phyloP scores from a whole-genome alignment of 2,329 filamentous ascomycete genomes.

The Venturiaceae sp. region DNA sequence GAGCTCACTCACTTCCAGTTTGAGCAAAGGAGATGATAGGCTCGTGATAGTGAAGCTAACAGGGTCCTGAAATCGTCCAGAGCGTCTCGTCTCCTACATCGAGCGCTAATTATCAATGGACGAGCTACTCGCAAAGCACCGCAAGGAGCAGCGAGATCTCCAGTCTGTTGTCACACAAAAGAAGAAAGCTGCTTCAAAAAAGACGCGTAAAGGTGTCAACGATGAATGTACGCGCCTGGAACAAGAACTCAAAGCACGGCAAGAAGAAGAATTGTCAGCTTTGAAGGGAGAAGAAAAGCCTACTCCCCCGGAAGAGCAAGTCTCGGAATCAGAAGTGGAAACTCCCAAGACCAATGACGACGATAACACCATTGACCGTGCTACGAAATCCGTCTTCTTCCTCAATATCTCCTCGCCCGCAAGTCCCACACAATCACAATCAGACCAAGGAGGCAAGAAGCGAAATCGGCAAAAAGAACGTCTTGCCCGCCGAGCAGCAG shows the following conservation, averaged over 20 bases:
- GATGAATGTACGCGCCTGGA: constrained; percentile 54
- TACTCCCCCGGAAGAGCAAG: constrained; percentile 2
- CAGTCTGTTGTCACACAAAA: constrained; percentile 82
- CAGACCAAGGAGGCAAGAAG: constrained; percentile 25
- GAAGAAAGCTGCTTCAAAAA: constrained; percentile 93
- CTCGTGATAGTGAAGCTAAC: no score
- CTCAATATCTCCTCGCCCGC: background rate
- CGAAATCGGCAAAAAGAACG: constrained; percentile 87
- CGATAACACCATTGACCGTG: background rate
- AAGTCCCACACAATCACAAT: background rate
- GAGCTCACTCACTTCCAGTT: no score
- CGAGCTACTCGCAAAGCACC: constrained; percentile 67
- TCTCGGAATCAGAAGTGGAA: background rate
- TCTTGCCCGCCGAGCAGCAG: constrained; percentile 78
- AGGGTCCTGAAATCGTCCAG: no score
- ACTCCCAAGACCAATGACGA: background rate
- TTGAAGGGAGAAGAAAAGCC: constrained; percentile 24
- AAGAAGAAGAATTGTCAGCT: constrained; percentile 39
- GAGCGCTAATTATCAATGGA: constrained; percentile 53
- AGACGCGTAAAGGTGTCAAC: constrained; percentile 50
- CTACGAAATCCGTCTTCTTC: background rate
- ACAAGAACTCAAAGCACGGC: constrained; percentile 43
- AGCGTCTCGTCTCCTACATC: no score
- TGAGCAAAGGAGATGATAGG: no score
- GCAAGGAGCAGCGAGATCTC: constrained; percentile 81